Conservation (phyloP, 1,284 basidiomycete species). For the Fomitopsis betulina region DNA sequence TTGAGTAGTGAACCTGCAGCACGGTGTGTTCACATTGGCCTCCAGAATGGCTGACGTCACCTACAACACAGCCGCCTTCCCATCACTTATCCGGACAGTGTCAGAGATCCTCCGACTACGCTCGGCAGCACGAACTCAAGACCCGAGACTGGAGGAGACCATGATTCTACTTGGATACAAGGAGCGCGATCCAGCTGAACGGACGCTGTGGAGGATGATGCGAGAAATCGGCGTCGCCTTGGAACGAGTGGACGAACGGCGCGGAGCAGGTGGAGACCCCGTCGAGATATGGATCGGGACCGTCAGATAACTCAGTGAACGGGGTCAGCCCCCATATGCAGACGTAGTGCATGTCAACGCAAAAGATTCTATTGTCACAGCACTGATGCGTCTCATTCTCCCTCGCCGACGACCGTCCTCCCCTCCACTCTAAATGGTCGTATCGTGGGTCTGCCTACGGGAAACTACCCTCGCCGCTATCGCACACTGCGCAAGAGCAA, state of each 20-base stretch:
- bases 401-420: no score
- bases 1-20: background rate
- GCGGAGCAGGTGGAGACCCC: constrained; percentile 51
- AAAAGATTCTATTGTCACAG: no score
- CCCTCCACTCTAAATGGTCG: no score
- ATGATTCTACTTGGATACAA: constrained; percentile 77
- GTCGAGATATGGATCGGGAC: constrained; percentile 71
- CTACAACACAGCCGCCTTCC: constrained; percentile 84
- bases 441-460: no score
- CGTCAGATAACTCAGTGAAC: background rate
- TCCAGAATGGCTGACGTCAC: constrained; percentile 84
- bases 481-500: no score
- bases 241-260: constrained; percentile 46
- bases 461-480: no score
- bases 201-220: constrained; percentile 62
- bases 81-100: constrained; percentile 57
- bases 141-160: constrained; percentile 29
- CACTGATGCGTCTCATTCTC: no score
- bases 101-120: constrained; percentile 34
- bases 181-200: constrained; percentile 70
- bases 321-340: no score
- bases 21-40: background rate
- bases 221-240: constrained; percentile 46
- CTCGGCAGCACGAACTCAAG: background rate
- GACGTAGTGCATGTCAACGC: no score